phyloP scores from a whole-genome alignment of 306 rosid species.

The Trifolium dubium region DNA sequence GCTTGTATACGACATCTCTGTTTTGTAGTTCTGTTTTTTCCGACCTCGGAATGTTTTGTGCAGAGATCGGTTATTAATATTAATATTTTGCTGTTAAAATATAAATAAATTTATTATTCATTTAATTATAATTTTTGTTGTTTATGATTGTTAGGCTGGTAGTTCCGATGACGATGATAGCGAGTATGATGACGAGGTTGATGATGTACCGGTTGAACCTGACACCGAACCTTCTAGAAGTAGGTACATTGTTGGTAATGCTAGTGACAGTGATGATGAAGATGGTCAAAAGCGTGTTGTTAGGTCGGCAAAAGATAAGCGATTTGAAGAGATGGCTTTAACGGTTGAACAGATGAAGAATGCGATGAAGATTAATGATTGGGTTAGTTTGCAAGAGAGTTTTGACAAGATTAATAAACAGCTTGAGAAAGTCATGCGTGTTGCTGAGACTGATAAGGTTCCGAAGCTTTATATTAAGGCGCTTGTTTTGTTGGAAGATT shows the following conservation, averaged over 20 bases:
- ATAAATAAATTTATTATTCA: not conserved
- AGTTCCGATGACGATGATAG: slow-evolving; percentile 42
- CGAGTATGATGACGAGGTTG: slow-evolving; percentile 64
- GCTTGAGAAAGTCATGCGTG: slow-evolving; percentile 96
- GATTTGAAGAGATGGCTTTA: slow-evolving; percentile 83
- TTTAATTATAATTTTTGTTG: not conserved
- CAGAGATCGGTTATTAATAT: too few species aligned
- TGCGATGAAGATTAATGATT: slow-evolving; percentile 95
- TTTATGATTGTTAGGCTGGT: slow-evolving; percentile 48
- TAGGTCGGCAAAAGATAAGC: slow-evolving; percentile 87
- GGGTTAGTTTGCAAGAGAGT: slow-evolving; percentile 97
- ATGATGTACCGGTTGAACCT: slow-evolving; percentile 47
- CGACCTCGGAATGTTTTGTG: too few species aligned
- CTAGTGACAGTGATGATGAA: slow-evolving; percentile 73
- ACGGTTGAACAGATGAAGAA: slow-evolving; percentile 95
- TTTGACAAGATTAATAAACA: slow-evolving; percentile 93
- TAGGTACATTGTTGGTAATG: slow-evolving; percentile 52
- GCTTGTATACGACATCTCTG: too few species aligned
- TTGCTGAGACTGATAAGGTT: slow-evolving; percentile 78
- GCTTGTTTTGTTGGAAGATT: slow-evolving; percentile 91
- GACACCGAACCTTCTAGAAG: slow-evolving; percentile 35
- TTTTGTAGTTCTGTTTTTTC: too few species aligned
- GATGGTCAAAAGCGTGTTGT: slow-evolving; percentile 73
- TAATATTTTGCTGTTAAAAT: too few species aligned
- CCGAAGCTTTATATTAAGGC: slow-evolving; percentile 86